phyloP scores from a whole-genome alignment of 139 green algal genomes.

The Tetradesmus lagerheimii region DNA sequence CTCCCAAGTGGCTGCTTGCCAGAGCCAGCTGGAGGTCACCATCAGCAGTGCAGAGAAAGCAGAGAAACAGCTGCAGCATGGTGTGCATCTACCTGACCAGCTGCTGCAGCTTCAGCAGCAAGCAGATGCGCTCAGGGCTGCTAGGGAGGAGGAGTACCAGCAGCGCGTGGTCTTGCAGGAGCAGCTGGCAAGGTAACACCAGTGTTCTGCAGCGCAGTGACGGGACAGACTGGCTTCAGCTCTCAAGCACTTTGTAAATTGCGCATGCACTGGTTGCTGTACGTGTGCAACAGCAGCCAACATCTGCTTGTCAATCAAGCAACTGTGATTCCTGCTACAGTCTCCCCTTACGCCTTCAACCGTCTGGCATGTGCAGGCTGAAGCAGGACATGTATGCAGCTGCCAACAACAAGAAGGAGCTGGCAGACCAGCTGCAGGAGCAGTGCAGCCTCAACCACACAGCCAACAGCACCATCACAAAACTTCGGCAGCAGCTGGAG shows the following conservation, averaged over 20 bases:
- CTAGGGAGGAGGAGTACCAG: neutral
- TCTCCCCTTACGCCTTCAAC: neutral
- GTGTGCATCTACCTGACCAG: neutral
- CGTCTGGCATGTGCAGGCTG: neutral
- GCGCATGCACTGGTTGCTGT: too few species aligned
- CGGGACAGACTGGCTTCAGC: neutral
- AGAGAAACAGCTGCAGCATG: neutral
- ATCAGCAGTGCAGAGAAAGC: neutral
- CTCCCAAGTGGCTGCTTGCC: neutral
- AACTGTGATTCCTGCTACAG: too few species aligned
- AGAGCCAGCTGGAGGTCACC: neutral
- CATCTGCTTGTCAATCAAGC: too few species aligned
- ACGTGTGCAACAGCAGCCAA: too few species aligned
- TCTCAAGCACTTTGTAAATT: neutral
- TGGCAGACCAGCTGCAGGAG: constrained; percentile 28
- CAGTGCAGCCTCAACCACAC: neutral
- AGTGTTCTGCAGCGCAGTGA: neutral
- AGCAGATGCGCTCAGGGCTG: neutral
- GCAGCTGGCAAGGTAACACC: neutral
- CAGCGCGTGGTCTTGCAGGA: constrained; percentile 5
- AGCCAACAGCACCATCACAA: neutral
- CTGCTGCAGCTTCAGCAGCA: constrained; percentile 12
- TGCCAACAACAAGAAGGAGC: neutral
- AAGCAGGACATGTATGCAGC: constrained; percentile 34
- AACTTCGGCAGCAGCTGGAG: constrained; percentile 27